Evolutionary conservation across 345 rosid species (phyloP), one percentile per base, ranked within the genome.

Genomic region (Hevea brasiliensis): DNA sequence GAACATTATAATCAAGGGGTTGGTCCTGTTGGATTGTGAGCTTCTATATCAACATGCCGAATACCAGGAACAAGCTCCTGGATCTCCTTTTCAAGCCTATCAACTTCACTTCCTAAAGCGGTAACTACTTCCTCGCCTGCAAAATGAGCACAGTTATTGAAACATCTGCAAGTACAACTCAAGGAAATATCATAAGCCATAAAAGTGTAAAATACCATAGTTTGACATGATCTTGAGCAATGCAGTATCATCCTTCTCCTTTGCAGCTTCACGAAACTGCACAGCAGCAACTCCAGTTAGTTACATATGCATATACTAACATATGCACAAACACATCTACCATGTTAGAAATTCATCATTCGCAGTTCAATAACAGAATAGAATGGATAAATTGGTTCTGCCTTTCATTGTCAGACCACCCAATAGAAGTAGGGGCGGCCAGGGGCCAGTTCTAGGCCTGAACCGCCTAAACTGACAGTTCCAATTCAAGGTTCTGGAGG

Each of bases 111-210:
- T 67, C 99, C 99, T 78, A 95, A 87, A 71, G 98, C 99, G 41
- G 95, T 92, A 24, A 95, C 99, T 44, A 95, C 92, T 82, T 95
- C 99, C 86, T 95, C 99, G 60, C 98, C 98, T 92, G 86, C 77
- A 82, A 54, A 29, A 1, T 26, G 21, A 61, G 56, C 47, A n/a
- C 67, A 51, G 47, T 67, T 26, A 56, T 20, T 24, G 15, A 67
- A 23, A 69, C n/a, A 1, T 12, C 9, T 56, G 20, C 27, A 62
- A 47, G 51, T 3, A 64, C n/a, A 21, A 53, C 29, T 40, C 18
- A 17, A 21, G 13, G 4, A 65, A n/a, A 18, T 11, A 1, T 32
- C 37, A 14, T 6, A 45, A 64, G 4, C 37, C 56, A 24, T 35
- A 13, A 15, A 27, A 41, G 53, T 29, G 56, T 81, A 58, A 47